These are phyloP conservation scores for Colletotrichum sojae DNA, from an alignment of 2,329 filamentous ascomycete species.

Conservation along the genomic window DNA sequence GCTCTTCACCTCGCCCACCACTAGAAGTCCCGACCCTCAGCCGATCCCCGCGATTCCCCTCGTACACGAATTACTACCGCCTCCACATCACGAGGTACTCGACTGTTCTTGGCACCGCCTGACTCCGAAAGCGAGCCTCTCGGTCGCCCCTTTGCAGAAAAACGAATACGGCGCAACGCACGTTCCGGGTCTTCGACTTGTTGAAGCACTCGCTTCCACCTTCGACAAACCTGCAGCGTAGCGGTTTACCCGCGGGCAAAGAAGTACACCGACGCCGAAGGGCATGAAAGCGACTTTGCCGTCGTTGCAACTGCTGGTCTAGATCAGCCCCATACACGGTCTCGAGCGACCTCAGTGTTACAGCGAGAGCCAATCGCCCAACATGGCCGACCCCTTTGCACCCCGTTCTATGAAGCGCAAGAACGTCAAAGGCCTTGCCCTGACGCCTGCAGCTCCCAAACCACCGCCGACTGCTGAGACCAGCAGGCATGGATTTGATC, in stretches of 20 bases:
- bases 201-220: background rate
- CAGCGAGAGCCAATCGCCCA: conserved; percentile 41
- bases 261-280: background rate
- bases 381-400: conserved; percentile 75
- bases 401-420: conserved; percentile 96
- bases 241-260: background rate
- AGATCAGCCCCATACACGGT: conserved; percentile 9
- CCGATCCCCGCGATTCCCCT: conserved; percentile 18
- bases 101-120: background rate
- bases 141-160: background rate
- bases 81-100: background rate
- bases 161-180: conserved; percentile 5
- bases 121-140: background rate
- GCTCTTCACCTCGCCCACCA: background rate
- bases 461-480: conserved; percentile 80
- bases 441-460: conserved; percentile 84
- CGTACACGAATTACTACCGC: background rate
- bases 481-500: conserved; percentile 72
- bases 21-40: conserved; percentile 11
- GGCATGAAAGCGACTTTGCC: conserved; percentile 14
- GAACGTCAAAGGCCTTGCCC: conserved; percentile 95
- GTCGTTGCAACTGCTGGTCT: conserved; percentile 21
- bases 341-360: background rate
- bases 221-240: background rate
- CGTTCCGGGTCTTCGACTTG: background rate